Conservation (phyloP, 768 basidiomycete species). For the Omphalotus guepiniiformis region DNA sequence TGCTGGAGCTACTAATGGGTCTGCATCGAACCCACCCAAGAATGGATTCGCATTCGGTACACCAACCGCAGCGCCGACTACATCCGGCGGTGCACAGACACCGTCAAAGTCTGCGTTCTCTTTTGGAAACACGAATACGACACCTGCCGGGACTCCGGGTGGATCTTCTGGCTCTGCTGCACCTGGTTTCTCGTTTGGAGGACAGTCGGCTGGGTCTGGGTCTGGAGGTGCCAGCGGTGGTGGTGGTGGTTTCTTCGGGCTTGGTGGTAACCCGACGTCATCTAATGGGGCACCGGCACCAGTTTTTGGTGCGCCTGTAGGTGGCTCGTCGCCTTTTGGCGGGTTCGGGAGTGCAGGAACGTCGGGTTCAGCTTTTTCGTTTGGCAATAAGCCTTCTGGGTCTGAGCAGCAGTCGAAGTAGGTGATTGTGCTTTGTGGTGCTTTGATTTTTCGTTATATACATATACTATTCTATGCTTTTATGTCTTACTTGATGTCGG, state of each 20-base stretch:
- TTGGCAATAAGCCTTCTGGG: conserved; percentile 1
- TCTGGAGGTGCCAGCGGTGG: not conserved
- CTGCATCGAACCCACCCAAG: not conserved
- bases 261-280: not conserved
- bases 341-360: no score
- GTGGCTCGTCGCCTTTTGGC: conserved; percentile 2
- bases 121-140: conserved; percentile 1
- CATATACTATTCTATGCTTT: no score
- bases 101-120: conserved; percentile 2
- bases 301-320: not conserved
- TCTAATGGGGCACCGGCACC: not conserved
- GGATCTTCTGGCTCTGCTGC: not conserved
- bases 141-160: conserved; percentile 1
- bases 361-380: no score
- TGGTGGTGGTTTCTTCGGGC: not conserved
- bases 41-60: conserved; percentile 3
- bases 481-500: no score
- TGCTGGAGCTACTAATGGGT: not conserved
- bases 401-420: not conserved
- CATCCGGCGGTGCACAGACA: not conserved
- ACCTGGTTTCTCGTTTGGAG: conserved; percentile 3
- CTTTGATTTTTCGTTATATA: not conserved
- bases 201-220: not conserved
- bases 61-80: not conserved
- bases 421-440: no score